Evolutionary conservation across 2,329 filamentous ascomycete species (phyloP).

Genomic region (Pseudocercospora ulei): DNA sequence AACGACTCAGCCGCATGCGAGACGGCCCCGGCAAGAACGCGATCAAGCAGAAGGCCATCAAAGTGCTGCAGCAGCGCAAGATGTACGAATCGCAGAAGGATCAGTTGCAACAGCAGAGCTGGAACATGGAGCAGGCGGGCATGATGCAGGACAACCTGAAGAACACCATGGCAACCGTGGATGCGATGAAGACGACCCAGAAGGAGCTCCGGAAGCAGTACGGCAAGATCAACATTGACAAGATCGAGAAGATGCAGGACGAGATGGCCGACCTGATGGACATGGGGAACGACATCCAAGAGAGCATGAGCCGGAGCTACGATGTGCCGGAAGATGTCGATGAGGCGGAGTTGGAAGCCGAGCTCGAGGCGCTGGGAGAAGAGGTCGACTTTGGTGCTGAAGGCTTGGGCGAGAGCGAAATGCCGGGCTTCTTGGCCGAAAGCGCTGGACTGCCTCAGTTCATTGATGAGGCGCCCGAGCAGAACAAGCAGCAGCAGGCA

Average conservation of each 20-base stretch:
- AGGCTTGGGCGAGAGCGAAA: conserved; percentile 45
- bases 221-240: conserved; percentile 92
- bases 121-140: conserved; percentile 98
- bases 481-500: conserved; percentile 29
- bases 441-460: conserved; percentile 65
- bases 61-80: conserved; percentile 84
- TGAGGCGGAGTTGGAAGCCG: conserved; percentile 89
- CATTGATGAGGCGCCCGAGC: conserved; percentile 71
- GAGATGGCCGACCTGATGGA: conserved; percentile 99
- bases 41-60: conserved; percentile 87
- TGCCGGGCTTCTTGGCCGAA: conserved; percentile 83
- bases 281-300: conserved; percentile 95
- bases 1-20: conserved; percentile 82
- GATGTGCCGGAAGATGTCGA: conserved; percentile 95
- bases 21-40: conserved; percentile 89
- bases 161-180: conserved; percentile 96
- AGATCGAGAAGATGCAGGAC: conserved; percentile 95
- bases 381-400: conserved; percentile 79
- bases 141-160: conserved; percentile 99
- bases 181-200: conserved; percentile 93
- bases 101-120: conserved; percentile 85
- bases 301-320: conserved; percentile 81
- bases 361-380: conserved; percentile 85
- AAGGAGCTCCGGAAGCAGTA: conserved; percentile 90
- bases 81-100: conserved; percentile 91